These are phyloP conservation scores for Conticribra weissflogii DNA, from an alignment of 108 stramenopile species.

Conservation along the genomic window DNA sequence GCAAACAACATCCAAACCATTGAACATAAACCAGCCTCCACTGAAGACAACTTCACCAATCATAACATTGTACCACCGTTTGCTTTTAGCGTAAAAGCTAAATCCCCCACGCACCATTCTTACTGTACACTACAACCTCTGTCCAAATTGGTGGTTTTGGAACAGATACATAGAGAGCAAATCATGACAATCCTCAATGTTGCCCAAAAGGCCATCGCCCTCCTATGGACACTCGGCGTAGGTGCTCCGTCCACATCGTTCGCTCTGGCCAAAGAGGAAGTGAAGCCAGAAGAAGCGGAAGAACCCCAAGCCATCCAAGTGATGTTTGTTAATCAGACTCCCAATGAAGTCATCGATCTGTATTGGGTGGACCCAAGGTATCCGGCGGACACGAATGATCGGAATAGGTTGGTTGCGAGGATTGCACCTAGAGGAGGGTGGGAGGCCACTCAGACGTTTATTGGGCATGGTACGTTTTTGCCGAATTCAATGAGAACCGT, in stretches of 20 bases:
- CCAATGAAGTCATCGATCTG: conserved; percentile 23
- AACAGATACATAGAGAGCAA: too few relatives aligned
- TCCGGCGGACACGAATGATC: conserved; percentile 9
- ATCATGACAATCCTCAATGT: not conserved
- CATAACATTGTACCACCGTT: too few relatives aligned
- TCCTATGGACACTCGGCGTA: not conserved
- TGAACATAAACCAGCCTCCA: too few relatives aligned
- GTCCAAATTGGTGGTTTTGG: too few relatives aligned
- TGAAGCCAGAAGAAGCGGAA: too few relatives aligned
- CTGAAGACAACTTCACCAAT: too few relatives aligned
- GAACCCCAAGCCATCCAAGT: not conserved
- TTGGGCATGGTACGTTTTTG: not conserved
- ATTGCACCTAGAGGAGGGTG: conserved; percentile 8
- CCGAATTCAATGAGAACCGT: not conserved
- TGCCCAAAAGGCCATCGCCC: not conserved
- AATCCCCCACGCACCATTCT: too few relatives aligned
- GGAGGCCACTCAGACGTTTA: not conserved
- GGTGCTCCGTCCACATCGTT: not conserved
- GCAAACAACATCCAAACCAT: too few relatives aligned
- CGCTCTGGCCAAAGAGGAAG: not conserved
- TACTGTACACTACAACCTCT: too few relatives aligned
- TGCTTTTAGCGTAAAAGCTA: too few relatives aligned
- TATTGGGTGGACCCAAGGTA: conserved; percentile 43
- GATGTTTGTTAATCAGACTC: conserved; percentile 40
- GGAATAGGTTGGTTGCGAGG: not conserved